phyloP scores from a whole-genome alignment of 768 basidiomycete species.

The Kwoniella shandongensis region DNA sequence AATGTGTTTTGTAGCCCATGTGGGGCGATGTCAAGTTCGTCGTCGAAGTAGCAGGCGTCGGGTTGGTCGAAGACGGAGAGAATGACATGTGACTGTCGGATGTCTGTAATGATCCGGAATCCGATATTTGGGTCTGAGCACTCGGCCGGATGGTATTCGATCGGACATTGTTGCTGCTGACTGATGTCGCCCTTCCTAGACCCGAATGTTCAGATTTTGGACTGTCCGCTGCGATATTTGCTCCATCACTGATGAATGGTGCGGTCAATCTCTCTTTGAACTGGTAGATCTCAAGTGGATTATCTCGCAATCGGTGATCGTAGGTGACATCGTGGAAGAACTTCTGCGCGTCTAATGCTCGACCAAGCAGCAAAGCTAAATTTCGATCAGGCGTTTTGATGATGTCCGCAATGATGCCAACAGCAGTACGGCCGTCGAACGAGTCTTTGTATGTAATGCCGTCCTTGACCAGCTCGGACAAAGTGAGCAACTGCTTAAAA shows the following conservation, averaged over 20 bases:
- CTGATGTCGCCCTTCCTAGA: slow-evolving; percentile 21
- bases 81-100: slow-evolving; percentile 32
- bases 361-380: slow-evolving; percentile 87
- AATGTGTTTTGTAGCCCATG: slow-evolving; percentile 22
- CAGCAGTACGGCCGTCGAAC: slow-evolving; percentile 95
- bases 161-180: slow-evolving; percentile 18
- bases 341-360: slow-evolving; percentile 95
- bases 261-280: slow-evolving; percentile 75
- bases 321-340: slow-evolving; percentile 99
- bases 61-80: slow-evolving; percentile 20
- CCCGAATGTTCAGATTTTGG: slow-evolving; percentile 39
- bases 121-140: slow-evolving; percentile 10
- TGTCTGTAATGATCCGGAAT: slow-evolving; percentile 28
- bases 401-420: slow-evolving; percentile 94
- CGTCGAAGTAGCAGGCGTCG: slow-evolving; percentile 46
- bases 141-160: not conserved
- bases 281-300: slow-evolving; percentile 83
- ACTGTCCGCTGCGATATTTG: slow-evolving; percentile 50
- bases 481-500: slow-evolving; percentile 75
- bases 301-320: slow-evolving; percentile 91
- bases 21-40: slow-evolving; percentile 34
- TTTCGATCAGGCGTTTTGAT: slow-evolving; percentile 98
- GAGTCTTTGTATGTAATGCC: slow-evolving; percentile 93
- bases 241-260: slow-evolving; percentile 67
- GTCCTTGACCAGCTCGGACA: slow-evolving; percentile 84